Evolutionary conservation across 2,329 filamentous ascomycete species (phyloP).

Genomic region (Ciborinia camelliae): DNA sequence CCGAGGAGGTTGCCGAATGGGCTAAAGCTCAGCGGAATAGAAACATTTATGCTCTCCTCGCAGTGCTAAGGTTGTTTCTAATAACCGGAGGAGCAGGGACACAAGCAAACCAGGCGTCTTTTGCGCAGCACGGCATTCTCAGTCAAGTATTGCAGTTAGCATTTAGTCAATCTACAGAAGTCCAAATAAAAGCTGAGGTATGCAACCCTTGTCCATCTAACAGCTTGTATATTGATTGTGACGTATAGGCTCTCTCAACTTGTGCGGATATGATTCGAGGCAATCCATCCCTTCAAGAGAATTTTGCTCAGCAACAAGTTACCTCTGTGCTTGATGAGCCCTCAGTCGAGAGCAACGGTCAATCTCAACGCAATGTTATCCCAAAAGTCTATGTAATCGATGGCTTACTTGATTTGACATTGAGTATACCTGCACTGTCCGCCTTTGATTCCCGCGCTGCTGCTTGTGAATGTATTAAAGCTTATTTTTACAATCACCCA

Average conservation of each 20-base stretch:
- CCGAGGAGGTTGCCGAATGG: conserved; percentile 66
- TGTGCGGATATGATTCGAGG: conserved; percentile 86
- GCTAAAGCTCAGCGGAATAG: conserved; percentile 75
- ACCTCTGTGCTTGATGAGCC: conserved; percentile 51
- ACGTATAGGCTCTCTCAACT: conserved; percentile 66
- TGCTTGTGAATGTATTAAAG: conserved; percentile 85
- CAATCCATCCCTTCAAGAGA: conserved; percentile 77
- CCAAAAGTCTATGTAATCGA: conserved; percentile 85
- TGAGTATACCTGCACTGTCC: conserved; percentile 63
- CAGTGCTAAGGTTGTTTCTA: conserved; percentile 82
- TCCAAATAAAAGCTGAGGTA: conserved; percentile 79
- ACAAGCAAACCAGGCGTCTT: conserved; percentile 76
- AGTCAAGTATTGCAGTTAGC: conserved; percentile 77
- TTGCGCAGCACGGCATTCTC: conserved; percentile 78
- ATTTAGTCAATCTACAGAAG: conserved; percentile 69
- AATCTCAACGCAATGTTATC: conserved; percentile 48
- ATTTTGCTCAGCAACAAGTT: conserved; percentile 84
- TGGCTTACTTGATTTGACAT: conserved; percentile 77
- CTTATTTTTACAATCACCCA: conserved; percentile 81
- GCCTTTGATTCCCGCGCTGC: conserved; percentile 79
- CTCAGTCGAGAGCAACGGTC: conserved; percentile 39
- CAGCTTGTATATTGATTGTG: conserved; percentile 22
- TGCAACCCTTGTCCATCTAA: conserved; percentile 18
- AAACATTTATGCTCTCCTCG: conserved; percentile 86
- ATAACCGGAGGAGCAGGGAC: conserved; percentile 77